Evolutionary conservation across 1,284 basidiomycete species (phyloP), one percentile per base, ranked within the genome.

Genomic region (Trametes sp.): DNA sequence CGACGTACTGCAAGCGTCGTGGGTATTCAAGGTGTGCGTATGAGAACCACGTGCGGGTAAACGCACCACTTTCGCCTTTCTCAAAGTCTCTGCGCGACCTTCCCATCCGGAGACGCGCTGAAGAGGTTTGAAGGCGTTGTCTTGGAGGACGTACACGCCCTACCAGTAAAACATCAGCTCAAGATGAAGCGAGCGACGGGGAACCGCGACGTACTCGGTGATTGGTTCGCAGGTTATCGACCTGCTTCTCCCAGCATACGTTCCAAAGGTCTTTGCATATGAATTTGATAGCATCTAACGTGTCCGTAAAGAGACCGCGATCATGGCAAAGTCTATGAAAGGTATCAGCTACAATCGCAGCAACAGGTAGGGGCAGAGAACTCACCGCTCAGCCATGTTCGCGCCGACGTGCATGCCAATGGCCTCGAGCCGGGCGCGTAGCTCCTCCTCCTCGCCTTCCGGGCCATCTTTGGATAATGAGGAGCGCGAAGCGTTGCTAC

Each of bases 261-360:
- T 84, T 82, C 94, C 94, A 96, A n/a, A 98, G 80, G 65, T 98
- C 96, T 74, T 98, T 98, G 81, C 96, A 98, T 64, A 98, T 84
- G 73, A 98, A 98, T 76, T 98, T 98, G 79, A 98, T 90, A 16
- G 88, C 89, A 69, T 98, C 96, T 10, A 98, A 82, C 1, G 95
- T 93, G 69, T 96, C 91, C 0, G 86, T 77, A 67, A 97, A 92
- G 48, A 93, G 82, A 33, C 88, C 81, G 64, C 89, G 82, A 62
- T 94, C 90, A 31, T 89, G 85, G 70, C 88, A 90, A 62, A 97
- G 75, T 63, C 93, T 95, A 71, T 3, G 21, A 2, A 48, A 28
- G 11, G 28, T 56, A 11, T 21, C 38, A 5, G 11, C 48, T 28
- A 35, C 33, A 10, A 28, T 11, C 14, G 28, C 16, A 51, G 28